Evolutionary conservation across 305 asterid species (phyloP), one percentile per base, ranked within the genome.

Genomic region (Rubia tinctorum): DNA sequence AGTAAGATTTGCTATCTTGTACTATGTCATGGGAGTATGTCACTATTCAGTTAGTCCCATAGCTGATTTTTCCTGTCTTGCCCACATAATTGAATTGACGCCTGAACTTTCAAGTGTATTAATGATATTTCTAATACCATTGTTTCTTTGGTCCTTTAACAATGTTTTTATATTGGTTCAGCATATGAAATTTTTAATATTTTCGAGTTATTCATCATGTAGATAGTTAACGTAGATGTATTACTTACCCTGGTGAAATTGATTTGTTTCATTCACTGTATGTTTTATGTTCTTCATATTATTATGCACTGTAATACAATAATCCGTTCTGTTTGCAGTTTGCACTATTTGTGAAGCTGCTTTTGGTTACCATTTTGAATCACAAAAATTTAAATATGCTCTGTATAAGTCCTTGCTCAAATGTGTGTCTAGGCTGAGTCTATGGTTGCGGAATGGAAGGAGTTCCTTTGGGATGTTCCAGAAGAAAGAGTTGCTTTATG

Each of bases 401-500:
- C 55, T 69, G 49, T 80, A 78, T 82, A 72, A 85, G 71, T 71
- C 45, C 53, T 37, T 76, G 55, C 66, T 74, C 80, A 77, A 58
- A 30, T 44, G 9, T 66, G 79, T 45, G 37, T 82, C 73, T 82
- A 95, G 99, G 99, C 97, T 80, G 99, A 92, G 83, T 93, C 98
- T 84, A 90, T 95, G 98, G 98, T 95, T 69, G 84, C 97, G 30
- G 99, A 95, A 78, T 95, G 98, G 96, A 95, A 91, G 83, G 97
- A 95, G 86, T 95, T 89, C 80, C 97, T 95, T 69, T 92, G 97
- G 99, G 97, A 95, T 85, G 96, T 95, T 80, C 94, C 95, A 59
- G 99, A 92, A 83, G 99, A 95, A 89, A 90, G 99, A 84, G 89
- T 75, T 82, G 96, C 96, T 85, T 83, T 95, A 74, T 95, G 98